Evolutionary conservation across 352 stramenopile genomes (phyloP).

Genomic region (Globisporangium radiosum): DNA sequence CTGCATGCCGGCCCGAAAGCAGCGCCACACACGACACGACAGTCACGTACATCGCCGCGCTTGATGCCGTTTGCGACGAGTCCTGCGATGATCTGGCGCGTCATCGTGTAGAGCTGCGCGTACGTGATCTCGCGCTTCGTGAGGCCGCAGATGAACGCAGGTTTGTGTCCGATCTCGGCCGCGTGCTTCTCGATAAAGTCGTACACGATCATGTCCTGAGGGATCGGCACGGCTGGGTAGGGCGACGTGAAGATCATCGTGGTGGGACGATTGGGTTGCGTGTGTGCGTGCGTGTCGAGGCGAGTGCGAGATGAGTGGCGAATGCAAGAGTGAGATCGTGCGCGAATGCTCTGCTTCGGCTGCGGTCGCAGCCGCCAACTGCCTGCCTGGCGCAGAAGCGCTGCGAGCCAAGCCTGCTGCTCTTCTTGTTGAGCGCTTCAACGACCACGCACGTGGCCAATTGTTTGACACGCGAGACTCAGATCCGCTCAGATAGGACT

Average conservation of each 20-base stretch:
- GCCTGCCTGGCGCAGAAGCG: no score
- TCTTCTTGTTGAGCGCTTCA: no score
- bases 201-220: slow-evolving; percentile 29
- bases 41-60: slow-evolving; percentile 32
- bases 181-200: slow-evolving; percentile 31
- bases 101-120: slow-evolving; percentile 18
- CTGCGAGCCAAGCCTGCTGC: no score
- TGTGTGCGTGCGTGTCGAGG: background rate
- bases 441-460: no score
- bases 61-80: slow-evolving; percentile 30
- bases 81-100: slow-evolving; percentile 21
- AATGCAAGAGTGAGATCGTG: background rate
- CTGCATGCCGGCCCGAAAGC: no score
- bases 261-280: background rate
- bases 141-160: slow-evolving; percentile 36
- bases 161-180: slow-evolving; percentile 14
- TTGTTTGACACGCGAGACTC: no score
- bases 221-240: slow-evolving; percentile 18
- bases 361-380: no score
- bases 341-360: no score
- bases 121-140: slow-evolving; percentile 33
- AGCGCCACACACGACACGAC: background rate
- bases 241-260: slow-evolving; percentile 38
- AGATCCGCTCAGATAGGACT: no score
- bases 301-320: background rate